Base-by-base conservation (phyloP, 1,284 basidiomycete genomes). In the Wallemia hederae region DNA sequence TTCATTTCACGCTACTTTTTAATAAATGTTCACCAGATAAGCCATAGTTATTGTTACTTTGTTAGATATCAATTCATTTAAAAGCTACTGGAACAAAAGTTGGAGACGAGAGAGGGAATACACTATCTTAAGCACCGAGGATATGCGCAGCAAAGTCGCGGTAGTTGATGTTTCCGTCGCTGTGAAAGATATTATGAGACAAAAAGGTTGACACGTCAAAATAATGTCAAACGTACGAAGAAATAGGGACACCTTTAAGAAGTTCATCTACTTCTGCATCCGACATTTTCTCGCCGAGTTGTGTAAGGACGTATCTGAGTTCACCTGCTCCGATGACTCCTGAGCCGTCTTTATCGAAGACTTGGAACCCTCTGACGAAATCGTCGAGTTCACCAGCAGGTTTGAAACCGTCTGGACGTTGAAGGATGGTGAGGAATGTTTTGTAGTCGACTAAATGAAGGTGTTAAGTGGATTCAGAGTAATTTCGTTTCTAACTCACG, bases 231-330 rank as follows among this genome's bases (percentile, higher is more conserved):
- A 79, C 83, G 72, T 66, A 88, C 85, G 78, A 72, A 69, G 85
- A 84, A 63, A 91, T 78, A 72, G 87, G 84, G 19, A 88, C 84
- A 58, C 90, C 90, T 74, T 97, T 97, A 67, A 98, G 77, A 66
- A 98, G 75, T 73, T 98, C 94, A 70, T 98, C 92, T 24, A 97
- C 92, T 74, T 98, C 92, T 65, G 92, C 89, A 69, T 97, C 90
- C 24, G 81, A 75, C 83, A 98, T 88, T 77, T 97, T 94, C 77
- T 97, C 91, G 19, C 91, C 91, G 1, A 97, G 78, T 69, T 89
- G 87, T 17, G 91, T 97, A 55, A 97, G 78, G 49, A 96, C 89
- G 71, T 97, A 97, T 71, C 89, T 79, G 64, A 97, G 77, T 72
- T 80, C 78, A 59, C 90, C 90, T 26, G 84, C 88, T 60, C 89